Conservation (phyloP, 1,284 basidiomycete genomes). For the Microbotryum scabiosae region DNA sequence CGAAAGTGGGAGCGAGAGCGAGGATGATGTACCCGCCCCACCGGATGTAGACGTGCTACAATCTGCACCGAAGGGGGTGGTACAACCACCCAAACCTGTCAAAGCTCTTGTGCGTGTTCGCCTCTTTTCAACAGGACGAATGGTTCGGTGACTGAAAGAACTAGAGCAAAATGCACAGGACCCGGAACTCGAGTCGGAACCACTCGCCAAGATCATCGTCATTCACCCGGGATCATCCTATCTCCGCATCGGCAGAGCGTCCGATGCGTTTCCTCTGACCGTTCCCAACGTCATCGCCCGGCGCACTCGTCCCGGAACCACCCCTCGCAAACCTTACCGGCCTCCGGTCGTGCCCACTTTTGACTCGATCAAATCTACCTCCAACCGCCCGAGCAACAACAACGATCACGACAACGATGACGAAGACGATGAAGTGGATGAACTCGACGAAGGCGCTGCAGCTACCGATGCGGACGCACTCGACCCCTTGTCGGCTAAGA, state of each 20-base stretch:
- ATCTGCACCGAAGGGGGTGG: neutral
- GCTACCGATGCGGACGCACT: neutral
- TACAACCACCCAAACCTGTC: neutral
- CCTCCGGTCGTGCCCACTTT: too few species aligned
- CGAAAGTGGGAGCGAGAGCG: neutral
- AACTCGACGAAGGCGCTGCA: too few species aligned
- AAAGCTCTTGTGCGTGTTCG: neutral
- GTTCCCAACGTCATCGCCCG: constrained; percentile 70
- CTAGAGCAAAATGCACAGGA: too few species aligned
- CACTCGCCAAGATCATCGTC: constrained; percentile 50
- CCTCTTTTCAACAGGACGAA: too few species aligned
- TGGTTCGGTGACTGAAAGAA: neutral
- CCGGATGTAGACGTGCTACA: constrained; percentile 3
- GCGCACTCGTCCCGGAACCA: too few species aligned
- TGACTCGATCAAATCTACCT: too few species aligned
- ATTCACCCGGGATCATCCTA: constrained; percentile 88
- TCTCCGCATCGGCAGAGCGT: constrained; percentile 79
- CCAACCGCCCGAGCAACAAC: too few species aligned
- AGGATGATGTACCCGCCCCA: neutral
- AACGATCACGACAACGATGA: too few species aligned
- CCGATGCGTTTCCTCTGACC: constrained; percentile 67
- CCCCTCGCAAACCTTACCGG: too few species aligned
- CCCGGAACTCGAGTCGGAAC: constrained; percentile 2
- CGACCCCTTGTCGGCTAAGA: constrained; percentile 43
- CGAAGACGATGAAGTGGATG: too few species aligned